Percentiles rank a stretch among this genome's conserved stretches.
phyloP scores from a whole-genome alignment of 2,329 filamentous ascomycete genomes.

The Rugonectria rugulosa region DNA sequence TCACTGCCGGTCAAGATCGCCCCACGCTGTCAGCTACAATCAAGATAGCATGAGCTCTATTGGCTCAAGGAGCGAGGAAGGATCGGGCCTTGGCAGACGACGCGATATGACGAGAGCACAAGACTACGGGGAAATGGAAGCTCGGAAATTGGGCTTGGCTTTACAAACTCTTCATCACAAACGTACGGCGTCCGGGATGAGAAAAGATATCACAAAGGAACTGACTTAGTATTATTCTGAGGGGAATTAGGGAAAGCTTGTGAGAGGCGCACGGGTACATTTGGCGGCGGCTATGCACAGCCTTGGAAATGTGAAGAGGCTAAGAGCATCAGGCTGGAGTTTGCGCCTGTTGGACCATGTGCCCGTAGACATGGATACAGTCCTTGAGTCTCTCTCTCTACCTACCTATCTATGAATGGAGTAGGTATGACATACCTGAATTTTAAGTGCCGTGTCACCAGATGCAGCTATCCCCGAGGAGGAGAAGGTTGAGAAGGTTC shows the following conservation, averaged over 20 bases:
- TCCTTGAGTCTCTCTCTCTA: no score
- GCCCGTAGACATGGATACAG: slow-evolving; percentile 19
- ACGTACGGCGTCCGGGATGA: slow-evolving; percentile 17
- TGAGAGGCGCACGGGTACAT: slow-evolving; percentile 1
- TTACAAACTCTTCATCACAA: slow-evolving; percentile 20
- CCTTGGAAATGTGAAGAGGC: neutral
- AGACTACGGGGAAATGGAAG: neutral
- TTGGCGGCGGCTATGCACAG: slow-evolving; percentile 5
- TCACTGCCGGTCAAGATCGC: slow-evolving; percentile 15
- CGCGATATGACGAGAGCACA: neutral
- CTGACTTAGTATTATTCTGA: neutral
- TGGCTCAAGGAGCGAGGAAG: slow-evolving; percentile 14
- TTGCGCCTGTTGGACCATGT: slow-evolving; percentile 23
- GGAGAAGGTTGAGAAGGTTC: slow-evolving; percentile 24
- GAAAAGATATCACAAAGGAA: slow-evolving; percentile 17
- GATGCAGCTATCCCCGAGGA: slow-evolving; percentile 23
- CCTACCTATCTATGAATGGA: slow-evolving; percentile 22
- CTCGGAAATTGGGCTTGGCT: slow-evolving; percentile 13
- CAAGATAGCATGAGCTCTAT: slow-evolving; percentile 21
- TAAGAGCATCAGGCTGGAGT: slow-evolving; percentile 17
- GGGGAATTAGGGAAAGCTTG: slow-evolving; percentile 1
- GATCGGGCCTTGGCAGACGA: slow-evolving; percentile 19
- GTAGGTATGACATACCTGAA: slow-evolving; percentile 6
- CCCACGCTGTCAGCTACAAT: slow-evolving; percentile 19
- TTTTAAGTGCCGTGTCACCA: slow-evolving; percentile 22